A percentile compares a stretch with the other conserved stretches of the same genome.
These are phyloP conservation scores for Phytophthora idaei DNA, from an alignment of 352 stramenopile genomes.

Conservation along the genomic window DNA sequence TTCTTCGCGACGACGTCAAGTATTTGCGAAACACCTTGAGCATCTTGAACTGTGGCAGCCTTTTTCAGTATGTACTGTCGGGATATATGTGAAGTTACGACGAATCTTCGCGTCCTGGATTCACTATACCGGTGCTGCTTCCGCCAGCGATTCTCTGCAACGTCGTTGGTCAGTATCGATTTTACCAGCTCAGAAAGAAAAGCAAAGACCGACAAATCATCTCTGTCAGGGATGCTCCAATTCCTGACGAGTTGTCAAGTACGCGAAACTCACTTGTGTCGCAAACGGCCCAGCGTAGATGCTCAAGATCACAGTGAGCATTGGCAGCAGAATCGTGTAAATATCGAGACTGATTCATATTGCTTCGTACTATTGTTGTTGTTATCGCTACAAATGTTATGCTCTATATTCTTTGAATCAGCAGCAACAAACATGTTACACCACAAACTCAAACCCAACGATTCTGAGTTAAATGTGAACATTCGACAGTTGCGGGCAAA, in stretches of 20 bases:
- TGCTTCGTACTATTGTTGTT: too few relatives aligned
- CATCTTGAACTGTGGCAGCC: constrained; percentile 6
- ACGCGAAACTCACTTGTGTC: constrained; percentile 4
- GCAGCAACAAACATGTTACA: too few relatives aligned
- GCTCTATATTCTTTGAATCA: too few relatives aligned
- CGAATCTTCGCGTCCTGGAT: constrained; percentile 3
- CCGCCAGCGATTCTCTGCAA: constrained; percentile 11
- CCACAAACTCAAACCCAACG: too few relatives aligned
- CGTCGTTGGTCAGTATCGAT: constrained; percentile 1
- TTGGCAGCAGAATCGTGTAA: background rate
- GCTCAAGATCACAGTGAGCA: background rate
- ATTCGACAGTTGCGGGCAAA: too few relatives aligned
- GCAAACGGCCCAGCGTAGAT: background rate
- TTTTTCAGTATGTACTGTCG: constrained; percentile 7
- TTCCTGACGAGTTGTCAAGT: background rate
- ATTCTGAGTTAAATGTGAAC: too few relatives aligned
- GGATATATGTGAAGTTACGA: constrained; percentile 14
- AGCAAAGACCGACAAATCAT: background rate
- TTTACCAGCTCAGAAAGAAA: constrained; percentile 9
- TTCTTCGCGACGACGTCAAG: constrained; percentile 1
- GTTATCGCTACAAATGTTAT: too few relatives aligned
- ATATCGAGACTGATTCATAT: background rate
- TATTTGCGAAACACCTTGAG: background rate
- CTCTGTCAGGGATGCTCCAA: background rate
- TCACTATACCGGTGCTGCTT: constrained; percentile 6